phyloP scores from a whole-genome alignment of 1,284 basidiomycete species.

The Cystobasidium sp. region DNA sequence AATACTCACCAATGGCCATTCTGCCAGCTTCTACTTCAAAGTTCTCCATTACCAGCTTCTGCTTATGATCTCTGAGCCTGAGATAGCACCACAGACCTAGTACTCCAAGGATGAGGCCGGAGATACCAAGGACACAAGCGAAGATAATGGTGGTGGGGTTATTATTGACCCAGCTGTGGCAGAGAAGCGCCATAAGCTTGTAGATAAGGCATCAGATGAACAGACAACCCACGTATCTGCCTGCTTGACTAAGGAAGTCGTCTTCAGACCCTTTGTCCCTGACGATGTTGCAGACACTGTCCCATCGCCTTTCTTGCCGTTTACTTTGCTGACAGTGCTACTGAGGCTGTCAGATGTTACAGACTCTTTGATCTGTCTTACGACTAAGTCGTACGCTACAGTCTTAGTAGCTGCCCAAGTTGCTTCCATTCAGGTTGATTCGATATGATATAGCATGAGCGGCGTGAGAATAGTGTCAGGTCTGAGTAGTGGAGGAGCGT shows the following conservation, averaged over 20 bases:
- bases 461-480: background rate
- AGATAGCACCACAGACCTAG: slow-evolving; percentile 26
- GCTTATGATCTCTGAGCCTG: slow-evolving; percentile 11
- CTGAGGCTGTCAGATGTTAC: background rate
- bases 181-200: background rate
- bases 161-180: slow-evolving; percentile 20
- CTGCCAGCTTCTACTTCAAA: slow-evolving; percentile 16
- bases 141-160: slow-evolving; percentile 15
- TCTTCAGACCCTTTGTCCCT: too few species aligned
- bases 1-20: background rate
- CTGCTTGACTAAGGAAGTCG: background rate
- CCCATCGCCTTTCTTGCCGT: background rate
- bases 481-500: slow-evolving; percentile 1
- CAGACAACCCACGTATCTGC: background rate
- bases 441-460: background rate
- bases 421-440: background rate
- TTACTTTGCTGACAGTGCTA: background rate
- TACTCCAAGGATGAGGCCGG: slow-evolving; percentile 21
- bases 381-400: slow-evolving; percentile 3
- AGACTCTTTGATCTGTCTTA: background rate
- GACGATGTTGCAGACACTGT: too few species aligned
- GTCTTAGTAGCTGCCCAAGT: background rate
- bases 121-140: slow-evolving; percentile 8
- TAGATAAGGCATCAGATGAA: background rate
- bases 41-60: slow-evolving; percentile 3